phyloP scores from a whole-genome alignment of 2,329 filamentous ascomycete genomes.

The Cladosporium sp. region DNA sequence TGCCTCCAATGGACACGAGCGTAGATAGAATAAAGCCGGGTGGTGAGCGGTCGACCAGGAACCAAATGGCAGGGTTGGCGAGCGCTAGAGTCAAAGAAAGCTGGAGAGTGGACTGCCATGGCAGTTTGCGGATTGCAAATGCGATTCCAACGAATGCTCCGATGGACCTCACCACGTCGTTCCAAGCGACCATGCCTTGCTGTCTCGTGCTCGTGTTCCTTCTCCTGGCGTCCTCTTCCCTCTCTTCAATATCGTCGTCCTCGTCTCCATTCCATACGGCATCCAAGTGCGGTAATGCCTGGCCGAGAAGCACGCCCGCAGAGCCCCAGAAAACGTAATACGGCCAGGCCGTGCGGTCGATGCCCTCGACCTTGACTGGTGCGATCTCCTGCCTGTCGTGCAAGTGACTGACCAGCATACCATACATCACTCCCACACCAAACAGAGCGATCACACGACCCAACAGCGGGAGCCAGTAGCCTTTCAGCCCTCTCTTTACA shows the following conservation, averaged over 20 bases:
- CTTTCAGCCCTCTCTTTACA: conserved; percentile 23
- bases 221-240: conserved; percentile 13
- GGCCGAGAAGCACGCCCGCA: conserved; percentile 71
- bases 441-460: conserved; percentile 57
- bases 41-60: conserved; percentile 84
- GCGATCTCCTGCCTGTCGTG: conserved; percentile 64
- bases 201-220: conserved; percentile 9
- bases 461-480: conserved; percentile 40
- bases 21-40: conserved; percentile 77
- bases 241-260: conserved; percentile 33
- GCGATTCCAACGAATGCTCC: conserved; percentile 69
- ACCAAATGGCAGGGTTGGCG: conserved; percentile 92
- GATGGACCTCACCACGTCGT: conserved; percentile 62
- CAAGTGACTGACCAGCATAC: conserved; percentile 72
- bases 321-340: conserved; percentile 80
- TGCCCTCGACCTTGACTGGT: conserved; percentile 55
- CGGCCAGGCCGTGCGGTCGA: conserved; percentile 53
- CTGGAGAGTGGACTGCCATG: conserved; percentile 94
- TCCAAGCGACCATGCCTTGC: conserved; percentile 51
- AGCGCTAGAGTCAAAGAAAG: conserved; percentile 83
- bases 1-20: conserved; percentile 68
- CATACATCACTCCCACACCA: conserved; percentile 75
- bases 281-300: conserved; percentile 80
- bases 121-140: conserved; percentile 79
- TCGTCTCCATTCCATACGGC: conserved; percentile 58